Base-by-base conservation (phyloP, 2,329 filamentous ascomycete species). In the Laburnicola sp. region DNA sequence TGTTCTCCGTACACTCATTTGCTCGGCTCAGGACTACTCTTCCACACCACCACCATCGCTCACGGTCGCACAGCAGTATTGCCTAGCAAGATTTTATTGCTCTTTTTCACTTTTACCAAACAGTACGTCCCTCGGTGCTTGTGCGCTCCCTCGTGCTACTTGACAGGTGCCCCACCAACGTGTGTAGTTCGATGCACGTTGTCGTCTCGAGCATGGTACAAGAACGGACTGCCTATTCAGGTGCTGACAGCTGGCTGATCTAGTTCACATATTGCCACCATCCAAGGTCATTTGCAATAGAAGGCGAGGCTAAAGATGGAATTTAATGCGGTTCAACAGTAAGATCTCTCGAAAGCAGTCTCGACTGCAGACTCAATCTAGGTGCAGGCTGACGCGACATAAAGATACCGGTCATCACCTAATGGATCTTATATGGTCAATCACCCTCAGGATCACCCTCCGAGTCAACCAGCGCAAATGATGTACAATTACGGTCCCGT, bases 271-370 rank as follows among this genome's bases (percentile, higher is more conserved):
- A 59, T 51, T 51, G 58, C 55, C 59, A 50, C 46, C 56, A 59
- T 53, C 53, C 50, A 59, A 56, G 62, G 56, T 54, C 52, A 59
- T 55, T 63, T 60, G n/a, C 59, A 54, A 56, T 59, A 63, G 56
- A 63, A 45, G 51, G 59, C 57, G 57, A 63, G 53, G 48, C 56
- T 64, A 63, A 71, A 69, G 58, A 75, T 75, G 73, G 72, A 74
- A 68, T 74, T 72, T 66, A 73, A 74, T 72, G 68, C 71, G 57
- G 52, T 68, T 58, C 68, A 70, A 42, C 72, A 74, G 72, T 74
- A 68, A 66, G 72, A 53, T 45, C 39, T 42, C 34, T 37, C 39
- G 40, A 8, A 23, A 21, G 42, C 30, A 22, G 46, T 55, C 51
- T 50, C 51, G 47, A 38, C 45, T 28, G 37, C 34, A 42, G n/a